phyloP scores from a whole-genome alignment of 2,329 filamentous ascomycete genomes.

The Colletotrichum coccodes region DNA sequence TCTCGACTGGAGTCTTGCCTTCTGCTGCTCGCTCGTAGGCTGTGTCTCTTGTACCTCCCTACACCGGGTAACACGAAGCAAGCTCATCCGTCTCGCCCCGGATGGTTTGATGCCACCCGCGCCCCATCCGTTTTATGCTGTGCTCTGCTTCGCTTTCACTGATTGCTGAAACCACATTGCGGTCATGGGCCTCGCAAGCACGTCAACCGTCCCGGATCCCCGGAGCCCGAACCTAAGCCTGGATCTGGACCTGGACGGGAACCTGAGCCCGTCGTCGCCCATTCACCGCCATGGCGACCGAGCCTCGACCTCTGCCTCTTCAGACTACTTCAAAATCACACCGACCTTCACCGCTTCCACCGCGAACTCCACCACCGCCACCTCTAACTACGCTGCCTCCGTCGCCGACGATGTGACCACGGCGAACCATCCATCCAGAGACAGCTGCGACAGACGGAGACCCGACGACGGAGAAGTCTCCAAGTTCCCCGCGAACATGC shows the following conservation, averaged over 20 bases:
- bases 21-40: background rate
- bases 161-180: conserved; percentile 28
- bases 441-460: conserved; percentile 62
- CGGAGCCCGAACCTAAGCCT: conserved; percentile 22
- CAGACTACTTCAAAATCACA: conserved; percentile 28
- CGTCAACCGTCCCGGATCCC: conserved; percentile 32
- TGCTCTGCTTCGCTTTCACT: conserved; percentile 7
- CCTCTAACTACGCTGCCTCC: background rate
- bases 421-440: conserved; percentile 36
- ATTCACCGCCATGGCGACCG: conserved; percentile 26
- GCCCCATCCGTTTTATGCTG: background rate
- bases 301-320: conserved; percentile 3
- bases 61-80: background rate
- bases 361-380: background rate
- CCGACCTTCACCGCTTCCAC: conserved; percentile 22
- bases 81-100: conserved; percentile 6
- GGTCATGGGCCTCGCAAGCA: conserved; percentile 32
- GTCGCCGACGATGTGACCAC: conserved; percentile 26
- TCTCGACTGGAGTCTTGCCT: background rate
- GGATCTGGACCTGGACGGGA: conserved; percentile 1
- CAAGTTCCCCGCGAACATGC: conserved; percentile 63
- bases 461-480: conserved; percentile 60
- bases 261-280: conserved; percentile 11
- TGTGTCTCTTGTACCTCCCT: conserved; percentile 14
- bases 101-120: conserved; percentile 24